phyloP scores from a whole-genome alignment of 2,329 filamentous ascomycete species.

The Sporothrix brunneoviolacea region DNA sequence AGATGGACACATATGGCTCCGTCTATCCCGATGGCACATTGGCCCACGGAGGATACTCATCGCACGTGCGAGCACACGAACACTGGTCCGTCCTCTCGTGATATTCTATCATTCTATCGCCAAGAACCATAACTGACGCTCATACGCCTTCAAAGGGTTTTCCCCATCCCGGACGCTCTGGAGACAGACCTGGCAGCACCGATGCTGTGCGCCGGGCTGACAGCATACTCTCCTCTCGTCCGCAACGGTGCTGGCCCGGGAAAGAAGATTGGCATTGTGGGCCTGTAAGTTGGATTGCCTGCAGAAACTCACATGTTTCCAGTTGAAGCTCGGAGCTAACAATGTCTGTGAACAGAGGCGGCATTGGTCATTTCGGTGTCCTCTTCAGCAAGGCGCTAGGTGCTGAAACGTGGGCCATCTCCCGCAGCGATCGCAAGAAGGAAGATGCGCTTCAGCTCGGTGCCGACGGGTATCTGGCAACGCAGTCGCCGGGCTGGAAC shows the following conservation, averaged over 20 bases:
- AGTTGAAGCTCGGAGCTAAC: no score
- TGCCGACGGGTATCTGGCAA: constrained; percentile 53
- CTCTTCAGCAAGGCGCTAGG: constrained; percentile 61
- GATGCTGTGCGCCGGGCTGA: constrained; percentile 79
- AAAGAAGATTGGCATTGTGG: constrained; percentile 69
- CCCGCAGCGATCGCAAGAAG: constrained; percentile 51
- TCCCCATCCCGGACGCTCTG: constrained; percentile 68
- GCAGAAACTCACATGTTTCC: no score
- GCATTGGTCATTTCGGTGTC: constrained; percentile 63
- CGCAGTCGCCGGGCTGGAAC: constrained; percentile 50
- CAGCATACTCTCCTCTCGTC: constrained; percentile 69
- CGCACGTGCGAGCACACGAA: constrained; percentile 48
- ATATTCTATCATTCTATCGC: background rate
- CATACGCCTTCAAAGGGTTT: constrained; percentile 37
- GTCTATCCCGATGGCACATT: constrained; percentile 45
- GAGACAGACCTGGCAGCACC: constrained; percentile 58
- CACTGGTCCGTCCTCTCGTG: constrained; percentile 46
- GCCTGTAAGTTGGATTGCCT: constrained; percentile 34
- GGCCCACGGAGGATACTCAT: constrained; percentile 48
- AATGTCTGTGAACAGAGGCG: constrained; percentile 36
- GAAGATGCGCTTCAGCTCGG: constrained; percentile 51
- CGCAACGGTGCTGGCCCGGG: constrained; percentile 68
- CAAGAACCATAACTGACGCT: background rate
- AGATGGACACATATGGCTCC: constrained; percentile 52
- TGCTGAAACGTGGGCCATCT: constrained; percentile 55